Conservation (phyloP, 495 filamentous ascomycete genomes). For the Annulohypoxylon bovei region DNA sequence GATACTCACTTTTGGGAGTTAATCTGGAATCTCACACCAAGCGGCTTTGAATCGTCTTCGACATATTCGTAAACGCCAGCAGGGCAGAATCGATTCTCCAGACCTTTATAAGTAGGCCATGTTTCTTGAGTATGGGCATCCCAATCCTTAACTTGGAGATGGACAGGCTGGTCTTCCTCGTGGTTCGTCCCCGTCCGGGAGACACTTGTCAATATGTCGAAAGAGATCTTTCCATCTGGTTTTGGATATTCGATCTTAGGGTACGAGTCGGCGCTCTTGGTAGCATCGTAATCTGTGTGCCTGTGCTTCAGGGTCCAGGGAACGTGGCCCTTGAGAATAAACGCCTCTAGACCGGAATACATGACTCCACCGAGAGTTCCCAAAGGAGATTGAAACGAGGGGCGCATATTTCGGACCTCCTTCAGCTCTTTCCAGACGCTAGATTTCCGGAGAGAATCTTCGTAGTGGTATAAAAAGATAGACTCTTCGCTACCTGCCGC, state of each 20-base stretch:
- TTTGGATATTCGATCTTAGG: conserved; percentile 95
- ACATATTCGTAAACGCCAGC: conserved; percentile 99
- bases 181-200: conserved; percentile 97
- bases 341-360: conserved; percentile 95
- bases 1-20: conserved; percentile 92
- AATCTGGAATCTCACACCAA: conserved; percentile 95
- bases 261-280: conserved; percentile 80
- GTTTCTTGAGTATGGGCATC: conserved; percentile 83
- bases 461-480: conserved; percentile 95
- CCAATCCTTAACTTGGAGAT: conserved; percentile 95
- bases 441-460: conserved; percentile 85
- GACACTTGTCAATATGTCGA: conserved; percentile 95
- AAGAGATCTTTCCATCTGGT: conserved; percentile 91
- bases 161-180: conserved; percentile 97
- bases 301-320: conserved; percentile 96
- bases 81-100: conserved; percentile 99
- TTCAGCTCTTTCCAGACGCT: conserved; percentile 94
- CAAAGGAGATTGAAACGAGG: conserved; percentile 86
- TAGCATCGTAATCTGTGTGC: conserved; percentile 75
- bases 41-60: conserved; percentile 82
- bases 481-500: conserved; percentile 66
- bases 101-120: conserved; percentile 87
- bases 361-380: conserved; percentile 88
- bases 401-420: conserved; percentile 96
- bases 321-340: conserved; percentile 79